Conservation (phyloP, 2,329 filamentous ascomycete species). For the Domatiomyces catenatus region DNA sequence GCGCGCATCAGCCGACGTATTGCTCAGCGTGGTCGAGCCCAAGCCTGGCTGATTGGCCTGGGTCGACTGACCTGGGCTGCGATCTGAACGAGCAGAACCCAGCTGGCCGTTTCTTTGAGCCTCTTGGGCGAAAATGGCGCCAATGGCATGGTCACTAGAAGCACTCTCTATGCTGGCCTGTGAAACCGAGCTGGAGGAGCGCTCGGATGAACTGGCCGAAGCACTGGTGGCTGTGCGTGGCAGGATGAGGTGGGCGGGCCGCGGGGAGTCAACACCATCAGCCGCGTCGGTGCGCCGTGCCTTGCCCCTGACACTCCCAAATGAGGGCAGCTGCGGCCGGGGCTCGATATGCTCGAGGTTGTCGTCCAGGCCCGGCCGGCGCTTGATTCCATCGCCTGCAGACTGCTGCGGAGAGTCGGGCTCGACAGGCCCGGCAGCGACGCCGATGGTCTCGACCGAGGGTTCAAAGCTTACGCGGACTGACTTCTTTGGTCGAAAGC, state of each 20-base stretch:
- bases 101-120: neutral
- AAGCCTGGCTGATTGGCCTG: slow-evolving; percentile 53
- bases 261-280: neutral
- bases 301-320: slow-evolving; percentile 45
- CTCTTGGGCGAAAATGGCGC: slow-evolving; percentile 32
- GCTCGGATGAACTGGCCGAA: slow-evolving; percentile 17
- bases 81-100: neutral
- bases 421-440: slow-evolving; percentile 24
- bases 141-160: slow-evolving; percentile 40
- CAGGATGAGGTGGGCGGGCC: neutral
- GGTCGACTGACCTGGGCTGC: slow-evolving; percentile 55
- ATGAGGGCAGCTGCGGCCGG: slow-evolving; percentile 43
- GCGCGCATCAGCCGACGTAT: slow-evolving; percentile 3
- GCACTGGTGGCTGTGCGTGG: slow-evolving; percentile 2
- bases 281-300: slow-evolving; percentile 13
- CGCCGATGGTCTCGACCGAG: slow-evolving; percentile 34
- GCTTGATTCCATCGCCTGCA: neutral
- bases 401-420: slow-evolving; percentile 21
- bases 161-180: slow-evolving; percentile 15
- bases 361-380: slow-evolving; percentile 18
- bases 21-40: slow-evolving; percentile 40
- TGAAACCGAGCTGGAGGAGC: slow-evolving; percentile 22
- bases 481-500: slow-evolving; percentile 35
- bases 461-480: slow-evolving; percentile 56
- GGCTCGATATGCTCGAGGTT: slow-evolving; percentile 38